phyloP scores from a whole-genome alignment of 2,329 filamentous ascomycete species.

The Xylaria sp. region DNA sequence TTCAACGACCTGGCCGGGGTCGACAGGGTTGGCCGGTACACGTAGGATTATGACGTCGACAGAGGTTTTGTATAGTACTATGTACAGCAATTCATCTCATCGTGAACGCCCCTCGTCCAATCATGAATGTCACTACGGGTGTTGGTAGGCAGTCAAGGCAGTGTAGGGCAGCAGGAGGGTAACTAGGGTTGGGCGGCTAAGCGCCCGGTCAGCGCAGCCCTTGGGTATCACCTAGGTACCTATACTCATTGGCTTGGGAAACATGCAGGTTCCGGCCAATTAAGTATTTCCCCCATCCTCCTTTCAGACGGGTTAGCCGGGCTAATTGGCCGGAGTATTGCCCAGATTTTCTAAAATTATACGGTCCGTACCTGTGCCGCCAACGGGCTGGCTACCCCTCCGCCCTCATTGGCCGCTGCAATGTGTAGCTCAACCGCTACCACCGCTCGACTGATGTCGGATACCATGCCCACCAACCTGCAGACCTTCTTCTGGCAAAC shows the following conservation, averaged over 20 bases:
- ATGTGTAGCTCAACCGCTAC: slow-evolving; percentile 24
- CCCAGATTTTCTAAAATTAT: slow-evolving; percentile 38
- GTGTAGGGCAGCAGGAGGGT: too few relatives aligned
- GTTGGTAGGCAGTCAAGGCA: too few relatives aligned
- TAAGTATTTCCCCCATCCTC: slow-evolving; percentile 18
- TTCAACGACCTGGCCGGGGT: background rate
- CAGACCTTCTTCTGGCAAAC: slow-evolving; percentile 29
- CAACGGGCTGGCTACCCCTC: slow-evolving; percentile 15
- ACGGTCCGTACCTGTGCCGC: too few relatives aligned
- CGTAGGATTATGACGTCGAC: slow-evolving; percentile 10
- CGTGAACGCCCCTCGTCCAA: slow-evolving; percentile 22
- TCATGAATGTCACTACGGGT: slow-evolving; percentile 23
- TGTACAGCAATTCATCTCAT: slow-evolving; percentile 15
- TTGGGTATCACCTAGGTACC: too few relatives aligned
- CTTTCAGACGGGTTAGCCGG: slow-evolving; percentile 28
- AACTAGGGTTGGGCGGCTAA: slow-evolving; percentile 32
- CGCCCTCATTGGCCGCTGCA: slow-evolving; percentile 32
- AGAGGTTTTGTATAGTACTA: background rate
- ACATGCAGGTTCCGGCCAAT: slow-evolving; percentile 32
- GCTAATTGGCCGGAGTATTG: slow-evolving; percentile 28
- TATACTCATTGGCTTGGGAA: slow-evolving; percentile 32
- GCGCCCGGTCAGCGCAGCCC: slow-evolving; percentile 34
- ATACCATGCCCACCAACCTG: slow-evolving; percentile 28
- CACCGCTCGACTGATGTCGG: slow-evolving; percentile 23
- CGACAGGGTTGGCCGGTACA: slow-evolving; percentile 1